These are phyloP conservation scores for Pseudomonodictys pantanalensis DNA, from an alignment of 495 filamentous ascomycete genomes.

Conservation along the genomic window DNA sequence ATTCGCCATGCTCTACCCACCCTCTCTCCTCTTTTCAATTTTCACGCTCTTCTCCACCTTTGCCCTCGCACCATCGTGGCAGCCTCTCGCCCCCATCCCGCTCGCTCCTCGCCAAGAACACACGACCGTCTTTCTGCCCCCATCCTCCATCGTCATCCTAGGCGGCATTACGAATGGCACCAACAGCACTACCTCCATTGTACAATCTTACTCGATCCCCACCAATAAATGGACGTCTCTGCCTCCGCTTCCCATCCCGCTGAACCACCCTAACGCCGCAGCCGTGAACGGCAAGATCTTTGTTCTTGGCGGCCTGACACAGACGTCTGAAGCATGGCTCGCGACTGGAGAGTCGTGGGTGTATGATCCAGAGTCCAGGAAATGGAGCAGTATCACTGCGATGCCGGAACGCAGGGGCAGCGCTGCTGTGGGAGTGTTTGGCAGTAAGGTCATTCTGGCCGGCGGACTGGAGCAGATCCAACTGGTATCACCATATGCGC, in stretches of 20 bases:
- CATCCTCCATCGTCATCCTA: conserved; percentile 32
- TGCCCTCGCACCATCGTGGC: conserved; percentile 16
- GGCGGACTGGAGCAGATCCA: conserved; percentile 24
- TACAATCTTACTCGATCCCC: conserved; percentile 37
- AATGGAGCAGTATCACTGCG: conserved; percentile 27
- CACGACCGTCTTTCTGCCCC: conserved; percentile 26
- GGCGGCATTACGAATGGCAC: conserved; percentile 28
- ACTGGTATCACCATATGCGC: neutral
- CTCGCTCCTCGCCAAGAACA: conserved; percentile 36
- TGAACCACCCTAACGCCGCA: conserved; percentile 43
- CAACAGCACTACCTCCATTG: conserved; percentile 19
- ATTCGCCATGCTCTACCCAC: too few species aligned
- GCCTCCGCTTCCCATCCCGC: conserved; percentile 31
- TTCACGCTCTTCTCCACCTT: too few species aligned
- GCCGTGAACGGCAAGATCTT: conserved; percentile 42
- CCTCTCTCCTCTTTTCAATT: too few species aligned
- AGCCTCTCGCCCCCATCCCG: conserved; percentile 8
- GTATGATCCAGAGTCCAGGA: conserved; percentile 24
- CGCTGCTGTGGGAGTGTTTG: conserved; percentile 31
- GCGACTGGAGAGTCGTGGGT: neutral
- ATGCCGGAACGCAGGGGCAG: conserved; percentile 33
- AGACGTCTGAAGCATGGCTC: conserved; percentile 25
- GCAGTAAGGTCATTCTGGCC: conserved; percentile 25
- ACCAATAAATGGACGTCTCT: conserved; percentile 36
- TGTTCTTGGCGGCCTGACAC: conserved; percentile 39